Conservation (phyloP, 2,329 filamentous ascomycete species). For the Colletotrichum sp. region DNA sequence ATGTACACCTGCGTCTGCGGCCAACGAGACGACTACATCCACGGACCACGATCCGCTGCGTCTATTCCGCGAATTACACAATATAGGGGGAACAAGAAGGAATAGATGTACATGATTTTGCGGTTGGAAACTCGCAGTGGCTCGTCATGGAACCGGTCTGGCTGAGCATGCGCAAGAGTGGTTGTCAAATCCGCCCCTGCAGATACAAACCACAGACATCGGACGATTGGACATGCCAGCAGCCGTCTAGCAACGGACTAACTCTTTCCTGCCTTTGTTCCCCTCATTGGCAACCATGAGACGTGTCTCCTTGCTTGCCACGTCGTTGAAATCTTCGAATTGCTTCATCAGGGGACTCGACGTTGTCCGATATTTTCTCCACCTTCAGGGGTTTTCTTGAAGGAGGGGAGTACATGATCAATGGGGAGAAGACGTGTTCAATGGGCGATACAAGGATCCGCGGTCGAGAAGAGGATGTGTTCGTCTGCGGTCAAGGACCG, state of each 20-base stretch:
- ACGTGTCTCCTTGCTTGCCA: constrained; percentile 33
- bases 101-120: neutral
- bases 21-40: neutral
- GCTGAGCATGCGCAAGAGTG: neutral
- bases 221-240: neutral
- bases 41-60: neutral
- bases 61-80: neutral
- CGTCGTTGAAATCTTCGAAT: constrained; percentile 34
- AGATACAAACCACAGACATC: neutral
- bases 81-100: neutral
- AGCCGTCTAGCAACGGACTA: neutral
- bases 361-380: constrained; percentile 1
- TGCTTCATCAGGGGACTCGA: constrained; percentile 10
- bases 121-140: neutral
- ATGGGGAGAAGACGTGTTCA: neutral
- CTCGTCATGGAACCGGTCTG: neutral
- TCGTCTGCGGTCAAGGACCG: neutral
- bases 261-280: neutral
- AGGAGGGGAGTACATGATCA: neutral
- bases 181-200: constrained; percentile 3
- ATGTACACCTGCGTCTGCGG: neutral
- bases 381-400: neutral
- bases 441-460: neutral
- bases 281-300: neutral
- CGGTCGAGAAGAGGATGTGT: neutral